A percentile compares a stretch with the other conserved stretches of the same genome.
Conservation (phyloP, 2,329 filamentous ascomycete species). For the Aspergillus alliaceus region DNA sequence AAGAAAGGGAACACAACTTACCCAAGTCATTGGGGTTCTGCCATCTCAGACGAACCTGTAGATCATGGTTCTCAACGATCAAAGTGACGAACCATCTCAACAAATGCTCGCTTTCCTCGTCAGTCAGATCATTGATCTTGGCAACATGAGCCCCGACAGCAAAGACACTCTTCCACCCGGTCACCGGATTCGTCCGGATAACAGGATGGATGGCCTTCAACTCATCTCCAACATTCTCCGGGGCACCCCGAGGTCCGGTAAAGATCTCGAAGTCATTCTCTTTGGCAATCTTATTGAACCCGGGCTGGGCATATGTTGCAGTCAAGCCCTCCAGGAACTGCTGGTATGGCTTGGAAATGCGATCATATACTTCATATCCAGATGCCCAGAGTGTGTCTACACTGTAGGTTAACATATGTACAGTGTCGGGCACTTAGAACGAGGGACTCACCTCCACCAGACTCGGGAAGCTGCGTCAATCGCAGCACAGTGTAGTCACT, state of each 20-base stretch:
- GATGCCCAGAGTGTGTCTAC: slow-evolving; percentile 47
- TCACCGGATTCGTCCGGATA: slow-evolving; percentile 55
- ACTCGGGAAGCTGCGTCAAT: slow-evolving; percentile 43
- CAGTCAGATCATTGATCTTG: slow-evolving; percentile 33
- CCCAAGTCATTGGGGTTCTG: slow-evolving; percentile 44
- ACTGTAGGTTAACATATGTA: neutral
- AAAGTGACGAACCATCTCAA: slow-evolving; percentile 37
- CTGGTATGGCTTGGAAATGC: slow-evolving; percentile 39
- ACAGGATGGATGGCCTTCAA: slow-evolving; percentile 48
- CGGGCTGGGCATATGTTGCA: slow-evolving; percentile 32
- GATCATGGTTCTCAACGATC: slow-evolving; percentile 43
- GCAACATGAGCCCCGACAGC: slow-evolving; percentile 32
- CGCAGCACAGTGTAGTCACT: slow-evolving; percentile 51
- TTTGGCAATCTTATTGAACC: slow-evolving; percentile 32
- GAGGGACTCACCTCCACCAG: slow-evolving; percentile 38
- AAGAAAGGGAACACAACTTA: slow-evolving; percentile 13
- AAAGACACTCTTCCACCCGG: slow-evolving; percentile 41
- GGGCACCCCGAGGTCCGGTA: slow-evolving; percentile 46
- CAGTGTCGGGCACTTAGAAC: neutral
- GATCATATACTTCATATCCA: slow-evolving; percentile 45
- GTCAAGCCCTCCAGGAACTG: slow-evolving; percentile 43
- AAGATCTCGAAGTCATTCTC: slow-evolving; percentile 31
- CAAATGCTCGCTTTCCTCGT: slow-evolving; percentile 33
- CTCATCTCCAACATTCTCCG: slow-evolving; percentile 56
- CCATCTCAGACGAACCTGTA: slow-evolving; percentile 43